Percentiles rank a stretch among this genome's conserved stretches.
These are phyloP conservation scores for Endoconidiophora polonica DNA, from an alignment of 2,329 filamentous ascomycete genomes.

Conservation along the genomic window DNA sequence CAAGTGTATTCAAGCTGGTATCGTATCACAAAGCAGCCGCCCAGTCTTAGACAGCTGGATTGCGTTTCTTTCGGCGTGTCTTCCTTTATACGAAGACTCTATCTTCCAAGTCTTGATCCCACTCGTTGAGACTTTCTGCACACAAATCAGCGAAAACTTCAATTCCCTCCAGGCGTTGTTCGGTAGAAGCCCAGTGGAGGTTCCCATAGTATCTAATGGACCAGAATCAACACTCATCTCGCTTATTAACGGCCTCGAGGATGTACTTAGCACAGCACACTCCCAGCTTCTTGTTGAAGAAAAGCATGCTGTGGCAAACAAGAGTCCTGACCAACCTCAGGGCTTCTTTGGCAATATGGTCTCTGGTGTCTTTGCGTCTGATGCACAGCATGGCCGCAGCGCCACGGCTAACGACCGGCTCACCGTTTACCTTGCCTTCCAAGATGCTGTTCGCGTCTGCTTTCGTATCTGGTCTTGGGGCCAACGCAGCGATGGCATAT, in stretches of 20 bases:
- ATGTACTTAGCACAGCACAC: slow-evolving; percentile 74
- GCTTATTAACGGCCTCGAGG: slow-evolving; percentile 85
- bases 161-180: slow-evolving; percentile 52
- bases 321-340: slow-evolving; percentile 68
- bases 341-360: slow-evolving; percentile 92
- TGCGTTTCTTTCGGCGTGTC: slow-evolving; percentile 61
- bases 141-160: slow-evolving; percentile 59
- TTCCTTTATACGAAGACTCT: slow-evolving; percentile 67
- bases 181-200: slow-evolving; percentile 19
- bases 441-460: slow-evolving; percentile 84
- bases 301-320: slow-evolving; percentile 46
- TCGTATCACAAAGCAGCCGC: slow-evolving; percentile 57
- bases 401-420: slow-evolving; percentile 83
- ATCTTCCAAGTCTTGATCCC: slow-evolving; percentile 86
- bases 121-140: slow-evolving; percentile 76
- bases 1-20: slow-evolving; percentile 68
- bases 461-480: slow-evolving; percentile 95
- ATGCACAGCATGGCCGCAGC: slow-evolving; percentile 59
- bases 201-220: slow-evolving; percentile 11
- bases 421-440: slow-evolving; percentile 88
- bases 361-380: slow-evolving; percentile 72
- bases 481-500: slow-evolving; percentile 37
- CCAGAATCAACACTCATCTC: slow-evolving; percentile 63
- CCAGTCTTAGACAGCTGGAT: slow-evolving; percentile 85
- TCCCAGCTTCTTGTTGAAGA: slow-evolving; percentile 67